Percentiles rank a stretch among this genome's conserved stretches.
These are phyloP conservation scores for Priceomyces fermenticarens DNA, from an alignment of 805 yeast genomes.

Conservation along the genomic window DNA sequence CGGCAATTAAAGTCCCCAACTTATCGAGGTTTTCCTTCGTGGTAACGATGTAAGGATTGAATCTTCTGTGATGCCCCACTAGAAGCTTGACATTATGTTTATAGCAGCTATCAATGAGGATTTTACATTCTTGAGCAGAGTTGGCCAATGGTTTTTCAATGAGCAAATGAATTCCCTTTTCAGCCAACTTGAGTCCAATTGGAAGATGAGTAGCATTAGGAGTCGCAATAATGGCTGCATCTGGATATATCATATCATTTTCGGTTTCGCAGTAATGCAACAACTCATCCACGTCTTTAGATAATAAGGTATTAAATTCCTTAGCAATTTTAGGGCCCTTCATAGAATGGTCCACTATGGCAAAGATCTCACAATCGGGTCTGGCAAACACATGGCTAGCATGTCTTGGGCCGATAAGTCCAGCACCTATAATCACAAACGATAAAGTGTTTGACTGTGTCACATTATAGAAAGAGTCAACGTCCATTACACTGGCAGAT, in stretches of 20 bases:
- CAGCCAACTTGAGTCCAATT: conserved; percentile 31
- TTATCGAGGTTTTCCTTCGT: conserved; percentile 30
- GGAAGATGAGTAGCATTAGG: conserved; percentile 41
- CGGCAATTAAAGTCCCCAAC: conserved; percentile 32
- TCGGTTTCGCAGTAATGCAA: conserved; percentile 20
- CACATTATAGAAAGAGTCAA: not conserved
- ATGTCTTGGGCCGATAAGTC: conserved; percentile 41
- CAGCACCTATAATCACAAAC: conserved; percentile 36
- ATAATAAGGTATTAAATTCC: conserved; percentile 21
- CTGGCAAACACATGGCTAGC: conserved; percentile 29
- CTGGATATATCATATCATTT: conserved; percentile 23
- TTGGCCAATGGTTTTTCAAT: conserved; percentile 41
- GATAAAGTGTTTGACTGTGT: conserved; percentile 8
- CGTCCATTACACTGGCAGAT: not conserved
- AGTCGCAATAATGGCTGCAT: conserved; percentile 40
- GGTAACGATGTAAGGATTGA: conserved; percentile 39
- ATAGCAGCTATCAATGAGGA: conserved; percentile 26
- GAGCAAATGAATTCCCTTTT: conserved; percentile 32
- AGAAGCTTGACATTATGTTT: conserved; percentile 26
- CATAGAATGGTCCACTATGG: conserved; percentile 33
- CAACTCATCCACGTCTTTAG: conserved; percentile 23
- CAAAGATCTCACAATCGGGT: conserved; percentile 25
- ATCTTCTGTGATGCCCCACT: conserved; percentile 42
- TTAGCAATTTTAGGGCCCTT: conserved; percentile 30
- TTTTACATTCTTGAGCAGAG: conserved; percentile 30